phyloP scores from a whole-genome alignment of 1,139 yeast genomes.

The Yamadazyma sp. region DNA sequence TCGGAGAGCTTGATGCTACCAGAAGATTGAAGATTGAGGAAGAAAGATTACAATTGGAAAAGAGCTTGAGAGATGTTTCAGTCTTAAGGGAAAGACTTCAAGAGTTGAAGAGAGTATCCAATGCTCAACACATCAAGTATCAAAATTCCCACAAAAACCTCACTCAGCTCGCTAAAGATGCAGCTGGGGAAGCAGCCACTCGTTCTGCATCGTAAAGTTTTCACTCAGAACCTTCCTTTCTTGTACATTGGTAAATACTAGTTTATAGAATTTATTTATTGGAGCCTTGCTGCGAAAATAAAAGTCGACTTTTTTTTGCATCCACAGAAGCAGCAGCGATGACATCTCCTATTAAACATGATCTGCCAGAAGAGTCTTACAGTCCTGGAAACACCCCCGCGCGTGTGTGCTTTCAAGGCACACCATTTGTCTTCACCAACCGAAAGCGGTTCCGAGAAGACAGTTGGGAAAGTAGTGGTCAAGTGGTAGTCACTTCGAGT shows the following conservation, averaged over 20 bases:
- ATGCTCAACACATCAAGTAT: constrained; percentile 39
- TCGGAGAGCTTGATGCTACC: constrained; percentile 67
- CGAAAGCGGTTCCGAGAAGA: background rate
- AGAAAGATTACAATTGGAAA: constrained; percentile 65
- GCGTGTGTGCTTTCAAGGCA: background rate
- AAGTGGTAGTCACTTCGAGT: constrained; percentile 1
- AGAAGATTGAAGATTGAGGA: constrained; percentile 69
- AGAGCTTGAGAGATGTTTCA: constrained; percentile 66
- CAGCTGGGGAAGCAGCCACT: background rate
- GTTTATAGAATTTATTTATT: background rate
- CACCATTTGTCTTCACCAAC: background rate
- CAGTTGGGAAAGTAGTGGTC: background rate
- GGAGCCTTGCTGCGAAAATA: background rate
- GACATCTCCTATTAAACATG: background rate
- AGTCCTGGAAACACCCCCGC: no score
- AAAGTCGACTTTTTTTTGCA: no score
- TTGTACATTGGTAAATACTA: background rate
- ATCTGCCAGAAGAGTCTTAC: no score
- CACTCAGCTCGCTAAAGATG: constrained; percentile 11
- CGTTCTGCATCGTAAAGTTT: no score
- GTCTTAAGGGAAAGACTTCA: constrained; percentile 60
- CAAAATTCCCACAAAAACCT: constrained; percentile 19
- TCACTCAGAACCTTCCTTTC: background rate
- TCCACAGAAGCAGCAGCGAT: background rate
- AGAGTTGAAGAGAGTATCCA: constrained; percentile 55